Conservation (phyloP, 2,329 filamentous ascomycete species). For the Paecilomyces fulvus region DNA sequence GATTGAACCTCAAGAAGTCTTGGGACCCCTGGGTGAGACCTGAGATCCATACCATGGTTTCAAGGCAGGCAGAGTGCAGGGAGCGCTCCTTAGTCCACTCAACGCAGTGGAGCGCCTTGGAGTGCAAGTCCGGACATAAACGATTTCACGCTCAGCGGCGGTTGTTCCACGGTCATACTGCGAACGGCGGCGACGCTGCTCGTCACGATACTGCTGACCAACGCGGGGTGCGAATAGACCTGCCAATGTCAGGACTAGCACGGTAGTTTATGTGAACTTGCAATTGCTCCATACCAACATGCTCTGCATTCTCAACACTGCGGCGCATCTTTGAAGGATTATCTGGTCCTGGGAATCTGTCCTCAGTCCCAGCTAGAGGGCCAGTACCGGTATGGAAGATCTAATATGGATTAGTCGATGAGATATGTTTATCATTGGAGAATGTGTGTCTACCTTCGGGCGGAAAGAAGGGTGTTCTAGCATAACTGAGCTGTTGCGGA, state of each 20-base stretch:
- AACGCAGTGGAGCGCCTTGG: slow-evolving; percentile 11
- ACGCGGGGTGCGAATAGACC: slow-evolving; percentile 74
- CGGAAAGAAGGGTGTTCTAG: slow-evolving; percentile 71
- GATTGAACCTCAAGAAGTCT: slow-evolving; percentile 7
- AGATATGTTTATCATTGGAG: not conserved
- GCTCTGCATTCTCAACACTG: slow-evolving; percentile 77
- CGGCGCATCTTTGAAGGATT: slow-evolving; percentile 82
- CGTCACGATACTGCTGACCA: slow-evolving; percentile 62
- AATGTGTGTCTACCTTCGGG: slow-evolving; percentile 56
- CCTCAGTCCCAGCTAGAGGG: slow-evolving; percentile 58
- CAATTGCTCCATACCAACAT: slow-evolving; percentile 55
- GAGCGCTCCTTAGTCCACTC: slow-evolving; percentile 13
- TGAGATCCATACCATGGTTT: slow-evolving; percentile 14
- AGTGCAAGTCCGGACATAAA: slow-evolving; percentile 18
- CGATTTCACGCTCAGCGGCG: slow-evolving; percentile 58
- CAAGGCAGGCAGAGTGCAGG: slow-evolving; percentile 17
- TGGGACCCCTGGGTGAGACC: slow-evolving; percentile 11
- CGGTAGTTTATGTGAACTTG: not conserved
- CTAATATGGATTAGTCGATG: slow-evolving; percentile 22
- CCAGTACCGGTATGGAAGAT: slow-evolving; percentile 46
- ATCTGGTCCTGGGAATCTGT: slow-evolving; percentile 68
- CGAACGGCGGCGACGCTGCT: slow-evolving; percentile 67
- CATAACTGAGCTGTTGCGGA: slow-evolving; percentile 95
- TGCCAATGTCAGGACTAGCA: slow-evolving; percentile 19
- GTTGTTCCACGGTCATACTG: slow-evolving; percentile 76